phyloP scores from a whole-genome alignment of 139 green algal genomes.

The Trebouxia sp. region DNA sequence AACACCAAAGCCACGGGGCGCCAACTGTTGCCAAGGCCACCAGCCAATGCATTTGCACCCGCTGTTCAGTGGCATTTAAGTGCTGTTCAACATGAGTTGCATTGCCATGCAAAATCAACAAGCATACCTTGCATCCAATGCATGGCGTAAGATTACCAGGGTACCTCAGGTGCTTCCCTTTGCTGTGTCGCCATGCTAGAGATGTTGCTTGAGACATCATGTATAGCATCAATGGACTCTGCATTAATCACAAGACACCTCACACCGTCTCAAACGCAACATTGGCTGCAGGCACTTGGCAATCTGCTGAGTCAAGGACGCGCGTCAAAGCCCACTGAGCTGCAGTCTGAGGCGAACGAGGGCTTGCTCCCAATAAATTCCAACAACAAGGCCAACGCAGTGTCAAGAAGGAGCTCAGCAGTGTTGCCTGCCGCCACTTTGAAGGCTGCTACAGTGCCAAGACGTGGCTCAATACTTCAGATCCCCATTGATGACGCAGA shows the following conservation, averaged over 20 bases:
- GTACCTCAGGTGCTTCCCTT: too few relatives aligned
- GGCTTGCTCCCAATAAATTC: not conserved
- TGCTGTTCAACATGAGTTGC: too few relatives aligned
- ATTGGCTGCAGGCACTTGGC: not conserved
- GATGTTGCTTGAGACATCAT: not conserved
- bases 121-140: too few relatives aligned
- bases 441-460: not conserved
- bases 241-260: not conserved
- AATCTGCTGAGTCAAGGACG: not conserved
- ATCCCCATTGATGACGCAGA: not conserved
- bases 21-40: too few relatives aligned
- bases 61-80: too few relatives aligned
- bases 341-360: not conserved
- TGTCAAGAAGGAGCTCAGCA: not conserved
- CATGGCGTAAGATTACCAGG: too few relatives aligned
- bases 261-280: too few relatives aligned
- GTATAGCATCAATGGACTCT: not conserved
- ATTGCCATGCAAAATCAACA: too few relatives aligned
- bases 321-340: not conserved
- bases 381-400: not conserved
- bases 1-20: too few relatives aligned
- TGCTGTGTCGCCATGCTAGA: too few relatives aligned
- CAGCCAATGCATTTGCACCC: too few relatives aligned
- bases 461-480: not conserved
- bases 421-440: not conserved